Evolutionary conservation across 1,284 basidiomycete species (phyloP), one percentile per base, ranked within the genome.

Genomic region (Naganishia cerealis): DNA sequence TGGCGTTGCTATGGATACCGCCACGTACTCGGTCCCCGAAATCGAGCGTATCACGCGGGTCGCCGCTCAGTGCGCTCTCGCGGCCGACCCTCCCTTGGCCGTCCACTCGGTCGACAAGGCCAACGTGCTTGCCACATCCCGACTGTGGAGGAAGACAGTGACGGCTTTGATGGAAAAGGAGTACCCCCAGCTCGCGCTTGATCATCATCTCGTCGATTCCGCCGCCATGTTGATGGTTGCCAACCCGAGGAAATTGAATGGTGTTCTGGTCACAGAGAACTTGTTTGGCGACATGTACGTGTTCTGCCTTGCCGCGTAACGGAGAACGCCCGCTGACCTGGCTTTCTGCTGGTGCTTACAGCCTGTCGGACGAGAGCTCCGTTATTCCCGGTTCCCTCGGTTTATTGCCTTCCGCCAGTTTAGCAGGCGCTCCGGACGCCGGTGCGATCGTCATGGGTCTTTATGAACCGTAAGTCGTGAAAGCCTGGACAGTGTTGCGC

Each of bases 61-160:
- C 53, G 96, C 95, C 10, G 94, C 91, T 43, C 90, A 93, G 81
- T 91, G 99, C 72, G 94, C 96, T 0, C 82, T 94, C 66, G 84
- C 88, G 62, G 82, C 87, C 16, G 85, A 90, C 77, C 96, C 96
- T 3, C 93, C 95, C 21, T 85, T 95, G 57, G 85, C 87, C 56
- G 88, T 99, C 70, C 91, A 94, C 81, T 95, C 92, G 2, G 86
- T 99, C 80, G 96, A 99, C 85, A 99, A 99, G 83, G 96, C 96
- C 67, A 99, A 99, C 80, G 96, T 99, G 38, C 87, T 99, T 62
- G 96, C 96, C 48, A 93, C 89, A 75, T 95, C 92, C 50, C 85
- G 96, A 57, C 83, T 99, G 57, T 99, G 96, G 96, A 85, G 96
- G 68, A 92, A 89, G 78, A 90, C 91, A 38, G 93, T 95, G 66